A percentile compares a stretch with the other conserved stretches of the same genome.
phyloP scores from a whole-genome alignment of 2,329 filamentous ascomycete genomes.

The Aphanocladium album region DNA sequence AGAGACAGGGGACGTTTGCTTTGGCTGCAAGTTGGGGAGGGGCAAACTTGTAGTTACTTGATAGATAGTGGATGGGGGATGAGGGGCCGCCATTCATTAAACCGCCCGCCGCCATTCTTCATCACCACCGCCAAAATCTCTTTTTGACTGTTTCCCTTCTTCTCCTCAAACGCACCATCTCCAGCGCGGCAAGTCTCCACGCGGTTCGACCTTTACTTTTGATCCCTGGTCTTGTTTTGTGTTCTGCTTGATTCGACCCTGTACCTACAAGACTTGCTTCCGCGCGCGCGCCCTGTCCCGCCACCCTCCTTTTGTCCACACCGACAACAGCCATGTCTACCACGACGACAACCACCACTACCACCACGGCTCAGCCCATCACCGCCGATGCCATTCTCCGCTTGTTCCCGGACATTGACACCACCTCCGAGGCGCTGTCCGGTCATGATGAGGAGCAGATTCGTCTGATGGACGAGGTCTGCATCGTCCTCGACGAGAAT shows the following conservation, averaged over 20 bases:
- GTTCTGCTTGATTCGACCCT: background rate
- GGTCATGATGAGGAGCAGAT: constrained; percentile 98
- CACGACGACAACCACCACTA: constrained; percentile 35
- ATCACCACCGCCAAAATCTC: background rate
- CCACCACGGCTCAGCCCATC: constrained; percentile 55
- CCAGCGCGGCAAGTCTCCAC: background rate
- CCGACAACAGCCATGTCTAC: constrained; percentile 18
- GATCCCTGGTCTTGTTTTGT: background rate
- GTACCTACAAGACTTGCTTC: background rate
- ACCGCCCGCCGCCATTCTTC: background rate
- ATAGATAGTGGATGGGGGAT: background rate
- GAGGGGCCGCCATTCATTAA: background rate
- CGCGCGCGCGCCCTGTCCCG: background rate
- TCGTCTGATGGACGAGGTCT: constrained; percentile 96
- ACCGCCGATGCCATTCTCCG: constrained; percentile 82
- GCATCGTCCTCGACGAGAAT: constrained; percentile 91
- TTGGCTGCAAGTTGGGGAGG: background rate
- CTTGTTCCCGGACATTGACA: constrained; percentile 80
- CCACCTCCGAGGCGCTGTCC: constrained; percentile 67
- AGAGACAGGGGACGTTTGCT: background rate
- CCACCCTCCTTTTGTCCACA: background rate
- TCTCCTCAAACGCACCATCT: background rate
- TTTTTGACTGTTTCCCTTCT: background rate
- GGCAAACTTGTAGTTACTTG: background rate
- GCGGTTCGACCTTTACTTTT: background rate